Evolutionary conservation across 2,329 filamentous ascomycete species (phyloP).

Genomic region (Ophiostoma quercus): DNA sequence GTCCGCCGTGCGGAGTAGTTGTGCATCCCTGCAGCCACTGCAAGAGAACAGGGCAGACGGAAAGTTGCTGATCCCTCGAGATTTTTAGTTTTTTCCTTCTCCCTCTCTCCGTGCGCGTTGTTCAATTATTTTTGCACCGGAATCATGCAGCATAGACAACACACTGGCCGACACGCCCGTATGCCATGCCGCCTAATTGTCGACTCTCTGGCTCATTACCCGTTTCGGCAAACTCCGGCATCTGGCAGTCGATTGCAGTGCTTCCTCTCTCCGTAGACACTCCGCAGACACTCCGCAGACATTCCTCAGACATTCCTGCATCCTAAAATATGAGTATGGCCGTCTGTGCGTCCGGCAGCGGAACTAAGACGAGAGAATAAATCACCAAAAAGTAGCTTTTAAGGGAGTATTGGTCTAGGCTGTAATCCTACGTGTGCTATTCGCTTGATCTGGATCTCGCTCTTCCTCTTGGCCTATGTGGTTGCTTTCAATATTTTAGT

Average conservation of each 20-base stretch:
- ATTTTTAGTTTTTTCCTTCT: background rate
- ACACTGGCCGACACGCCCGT: background rate
- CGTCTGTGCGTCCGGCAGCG: slow-evolving; percentile 4
- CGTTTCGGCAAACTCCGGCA: slow-evolving; percentile 2
- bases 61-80: background rate
- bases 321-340: background rate
- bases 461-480: background rate
- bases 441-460: slow-evolving; percentile 13
- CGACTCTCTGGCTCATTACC: background rate
- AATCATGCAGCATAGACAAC: background rate
- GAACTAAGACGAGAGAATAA: background rate
- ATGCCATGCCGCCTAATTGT: background rate
- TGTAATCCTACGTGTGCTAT: background rate
- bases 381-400: background rate
- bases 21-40: background rate
- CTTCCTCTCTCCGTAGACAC: background rate
- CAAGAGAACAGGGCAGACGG: background rate
- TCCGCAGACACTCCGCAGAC: background rate
- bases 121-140: background rate
- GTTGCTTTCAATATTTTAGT: slow-evolving; percentile 3
- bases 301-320: background rate
- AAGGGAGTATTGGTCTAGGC: background rate
- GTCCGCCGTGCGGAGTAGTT: background rate
- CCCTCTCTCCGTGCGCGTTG: background rate
- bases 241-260: background rate